Evolutionary conservation across 2,329 filamentous ascomycete species (phyloP).

Genomic region (Colletotrichum truncatum): DNA sequence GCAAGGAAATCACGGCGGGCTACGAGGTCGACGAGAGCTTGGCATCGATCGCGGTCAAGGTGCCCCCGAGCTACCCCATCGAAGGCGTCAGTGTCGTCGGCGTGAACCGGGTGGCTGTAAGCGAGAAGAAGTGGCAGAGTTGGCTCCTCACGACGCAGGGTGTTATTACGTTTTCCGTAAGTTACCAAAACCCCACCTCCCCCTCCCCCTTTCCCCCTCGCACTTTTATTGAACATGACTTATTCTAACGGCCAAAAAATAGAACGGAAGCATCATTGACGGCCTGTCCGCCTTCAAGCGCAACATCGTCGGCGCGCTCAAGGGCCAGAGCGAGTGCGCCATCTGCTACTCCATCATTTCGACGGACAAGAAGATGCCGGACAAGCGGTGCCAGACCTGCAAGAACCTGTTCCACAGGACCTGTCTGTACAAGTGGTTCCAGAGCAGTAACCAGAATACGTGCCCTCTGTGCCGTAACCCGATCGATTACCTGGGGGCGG

Average conservation of each 20-base stretch:
- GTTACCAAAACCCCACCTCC: slow-evolving; percentile 34
- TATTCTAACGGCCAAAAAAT: neutral
- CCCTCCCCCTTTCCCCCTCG: neutral
- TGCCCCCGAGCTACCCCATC: slow-evolving; percentile 86
- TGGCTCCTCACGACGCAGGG: slow-evolving; percentile 92
- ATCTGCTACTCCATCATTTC: slow-evolving; percentile 98
- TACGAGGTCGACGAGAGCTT: slow-evolving; percentile 90
- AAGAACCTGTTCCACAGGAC: slow-evolving; percentile 91
- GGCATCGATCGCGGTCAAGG: slow-evolving; percentile 81
- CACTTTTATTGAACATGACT: neutral
- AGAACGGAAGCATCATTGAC: slow-evolving; percentile 87
- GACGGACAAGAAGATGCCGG: slow-evolving; percentile 86
- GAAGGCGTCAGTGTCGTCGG: slow-evolving; percentile 80
- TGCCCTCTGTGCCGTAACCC: slow-evolving; percentile 94
- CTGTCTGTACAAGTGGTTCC: slow-evolving; percentile 97
- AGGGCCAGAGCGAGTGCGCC: slow-evolving; percentile 93
- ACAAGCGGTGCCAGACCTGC: slow-evolving; percentile 91
- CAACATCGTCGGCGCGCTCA: slow-evolving; percentile 87
- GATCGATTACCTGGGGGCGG: slow-evolving; percentile 69
- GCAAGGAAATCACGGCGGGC: slow-evolving; percentile 81
- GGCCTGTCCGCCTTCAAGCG: slow-evolving; percentile 85
- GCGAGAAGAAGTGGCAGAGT: slow-evolving; percentile 90
- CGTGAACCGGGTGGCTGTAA: slow-evolving; percentile 84
- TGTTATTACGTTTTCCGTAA: slow-evolving; percentile 87
- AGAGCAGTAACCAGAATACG: slow-evolving; percentile 88